These are phyloP conservation scores for Vitis hybrid DNA, from an alignment of 177 flowering plant genomes.

Conservation along the genomic window DNA sequence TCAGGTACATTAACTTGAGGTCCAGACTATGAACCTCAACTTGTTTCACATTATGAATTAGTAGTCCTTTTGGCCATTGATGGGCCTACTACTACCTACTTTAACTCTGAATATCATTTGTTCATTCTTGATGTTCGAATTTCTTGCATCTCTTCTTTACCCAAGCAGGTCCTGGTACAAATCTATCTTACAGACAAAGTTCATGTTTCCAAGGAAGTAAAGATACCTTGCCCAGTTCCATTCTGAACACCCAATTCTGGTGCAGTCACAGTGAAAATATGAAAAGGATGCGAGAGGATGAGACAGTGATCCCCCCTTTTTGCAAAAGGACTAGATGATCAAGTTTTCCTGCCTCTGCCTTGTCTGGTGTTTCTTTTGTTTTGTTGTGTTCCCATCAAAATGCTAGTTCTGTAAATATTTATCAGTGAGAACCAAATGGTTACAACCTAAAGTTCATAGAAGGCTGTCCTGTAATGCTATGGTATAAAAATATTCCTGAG, in stretches of 20 bases:
- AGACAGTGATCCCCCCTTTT: conserved; percentile 20
- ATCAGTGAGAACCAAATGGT: too few relatives aligned
- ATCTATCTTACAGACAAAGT: not conserved
- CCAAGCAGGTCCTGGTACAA: not conserved
- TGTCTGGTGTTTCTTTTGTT: too few relatives aligned
- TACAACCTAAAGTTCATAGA: too few relatives aligned
- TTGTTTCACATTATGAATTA: not conserved
- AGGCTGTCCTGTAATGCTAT: too few relatives aligned
- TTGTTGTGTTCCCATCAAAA: too few relatives aligned
- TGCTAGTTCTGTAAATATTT: too few relatives aligned
- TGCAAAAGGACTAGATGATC: conserved; percentile 31
- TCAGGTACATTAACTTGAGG: conserved; percentile 14
- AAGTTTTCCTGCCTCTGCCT: too few relatives aligned
- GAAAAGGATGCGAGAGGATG: conserved; percentile 49
- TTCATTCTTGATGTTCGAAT: not conserved
- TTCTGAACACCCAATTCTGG: conserved; percentile 6
- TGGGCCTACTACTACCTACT: not conserved
- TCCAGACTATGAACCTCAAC: not conserved
- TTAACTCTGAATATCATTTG: not conserved
- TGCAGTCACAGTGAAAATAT: conserved; percentile 26
- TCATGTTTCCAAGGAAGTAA: conserved; percentile 14
- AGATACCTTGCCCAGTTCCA: not conserved
- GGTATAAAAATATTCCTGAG: too few relatives aligned
- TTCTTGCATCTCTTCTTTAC: not conserved
- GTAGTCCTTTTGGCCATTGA: not conserved